phyloP scores from a whole-genome alignment of 2,329 filamentous ascomycete genomes.

The Verticillium nonalfalfae region DNA sequence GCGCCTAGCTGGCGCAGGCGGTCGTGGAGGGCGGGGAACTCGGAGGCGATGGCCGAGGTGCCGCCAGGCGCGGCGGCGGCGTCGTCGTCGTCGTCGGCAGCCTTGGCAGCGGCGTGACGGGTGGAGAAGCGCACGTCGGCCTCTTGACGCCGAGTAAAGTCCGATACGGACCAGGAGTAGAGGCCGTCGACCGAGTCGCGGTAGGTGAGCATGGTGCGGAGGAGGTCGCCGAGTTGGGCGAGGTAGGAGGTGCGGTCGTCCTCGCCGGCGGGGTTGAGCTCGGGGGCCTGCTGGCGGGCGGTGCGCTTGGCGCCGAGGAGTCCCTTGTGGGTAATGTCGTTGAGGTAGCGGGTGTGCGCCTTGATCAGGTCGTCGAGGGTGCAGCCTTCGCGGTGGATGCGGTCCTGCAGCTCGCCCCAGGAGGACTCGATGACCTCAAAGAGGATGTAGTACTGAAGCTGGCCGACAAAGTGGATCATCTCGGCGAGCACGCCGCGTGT shows the following conservation, averaged over 20 bases:
- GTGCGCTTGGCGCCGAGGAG: slow-evolving; percentile 67
- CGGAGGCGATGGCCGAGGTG: slow-evolving; percentile 46
- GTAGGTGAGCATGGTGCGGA: slow-evolving; percentile 90
- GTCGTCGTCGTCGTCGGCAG: slow-evolving; percentile 11
- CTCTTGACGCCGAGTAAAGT: slow-evolving; percentile 90
- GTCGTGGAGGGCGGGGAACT: slow-evolving; percentile 68
- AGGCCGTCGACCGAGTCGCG: slow-evolving; percentile 89
- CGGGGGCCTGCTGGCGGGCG: slow-evolving; percentile 28
- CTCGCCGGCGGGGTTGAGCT: slow-evolving; percentile 35
- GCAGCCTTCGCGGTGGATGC: slow-evolving; percentile 75
- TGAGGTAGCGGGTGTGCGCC: slow-evolving; percentile 85
- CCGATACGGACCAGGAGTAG: slow-evolving; percentile 90
- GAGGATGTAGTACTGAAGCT: slow-evolving; percentile 96
- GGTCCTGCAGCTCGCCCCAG: slow-evolving; percentile 83
- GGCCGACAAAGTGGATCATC: slow-evolving; percentile 97
- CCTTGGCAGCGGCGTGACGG: slow-evolving; percentile 23
- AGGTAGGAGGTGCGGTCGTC: slow-evolving; percentile 77
- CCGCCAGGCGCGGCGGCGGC: slow-evolving; percentile 15
- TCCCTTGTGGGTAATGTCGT: slow-evolving; percentile 92
- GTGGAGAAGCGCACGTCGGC: slow-evolving; percentile 67
- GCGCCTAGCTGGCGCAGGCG: slow-evolving; percentile 65
- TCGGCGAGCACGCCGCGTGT: slow-evolving; percentile 86
- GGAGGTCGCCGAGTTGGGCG: slow-evolving; percentile 81
- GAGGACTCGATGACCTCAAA: slow-evolving; percentile 98
- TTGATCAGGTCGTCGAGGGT: slow-evolving; percentile 93